Evolutionary conservation across 306 rosid genomes (phyloP).

Genomic region (Benincasa hispida): DNA sequence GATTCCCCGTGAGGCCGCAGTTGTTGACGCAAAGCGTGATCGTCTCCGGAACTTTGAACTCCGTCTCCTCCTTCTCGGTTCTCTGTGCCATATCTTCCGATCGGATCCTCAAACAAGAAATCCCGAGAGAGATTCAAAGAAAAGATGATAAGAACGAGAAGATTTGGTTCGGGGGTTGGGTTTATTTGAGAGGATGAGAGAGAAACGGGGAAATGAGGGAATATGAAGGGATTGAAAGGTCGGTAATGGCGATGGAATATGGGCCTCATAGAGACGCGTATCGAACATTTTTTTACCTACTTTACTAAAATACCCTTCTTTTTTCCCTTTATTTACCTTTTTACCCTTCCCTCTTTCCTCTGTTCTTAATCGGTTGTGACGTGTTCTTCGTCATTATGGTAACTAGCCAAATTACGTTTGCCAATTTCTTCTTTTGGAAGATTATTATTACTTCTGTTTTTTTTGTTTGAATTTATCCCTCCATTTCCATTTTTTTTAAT

Average conservation of each 20-base stretch:
- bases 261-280: slow-evolving; percentile 84
- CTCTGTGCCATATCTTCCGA: slow-evolving; percentile 51
- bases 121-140: slow-evolving; percentile 3
- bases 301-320: slow-evolving; percentile 9
- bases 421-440: neutral
- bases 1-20: slow-evolving; percentile 72
- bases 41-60: slow-evolving; percentile 66
- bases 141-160: neutral
- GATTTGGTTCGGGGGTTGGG: neutral
- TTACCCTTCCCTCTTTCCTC: neutral
- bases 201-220: slow-evolving; percentile 10
- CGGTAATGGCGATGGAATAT: slow-evolving; percentile 57
- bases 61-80: slow-evolving; percentile 74
- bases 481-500: no score
- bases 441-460: neutral
- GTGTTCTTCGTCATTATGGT: slow-evolving; percentile 19
- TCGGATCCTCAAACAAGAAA: neutral
- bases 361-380: slow-evolving; percentile 16
- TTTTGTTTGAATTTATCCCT: no score
- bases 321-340: neutral
- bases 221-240: slow-evolving; percentile 47
- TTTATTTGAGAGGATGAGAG: neutral
- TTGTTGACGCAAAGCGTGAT: slow-evolving; percentile 60
- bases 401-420: neutral
- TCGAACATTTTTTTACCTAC: slow-evolving; percentile 19